Conservation (phyloP, 2,329 filamentous ascomycete species). For the Ceratocystis papillata region DNA sequence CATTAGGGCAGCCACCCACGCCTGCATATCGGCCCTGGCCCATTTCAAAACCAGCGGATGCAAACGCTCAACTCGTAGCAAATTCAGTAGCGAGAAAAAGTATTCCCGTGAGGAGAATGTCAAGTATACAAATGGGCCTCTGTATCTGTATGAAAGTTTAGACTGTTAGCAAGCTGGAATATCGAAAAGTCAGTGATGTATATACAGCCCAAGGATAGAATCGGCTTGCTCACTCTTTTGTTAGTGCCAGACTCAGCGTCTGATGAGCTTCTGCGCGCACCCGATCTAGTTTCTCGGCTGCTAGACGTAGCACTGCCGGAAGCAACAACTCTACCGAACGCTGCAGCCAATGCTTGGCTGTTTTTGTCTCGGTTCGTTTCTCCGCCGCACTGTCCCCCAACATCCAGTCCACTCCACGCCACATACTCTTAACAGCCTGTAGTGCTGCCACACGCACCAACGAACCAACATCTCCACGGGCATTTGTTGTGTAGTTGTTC, state of each 20-base stretch:
- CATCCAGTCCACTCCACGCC: conserved; percentile 30
- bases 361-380: too few species aligned
- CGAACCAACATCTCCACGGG: conserved; percentile 81
- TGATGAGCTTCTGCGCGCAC: conserved; percentile 59
- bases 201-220: neutral
- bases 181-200: neutral
- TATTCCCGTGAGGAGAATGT: conserved; percentile 51
- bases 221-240: conserved; percentile 36
- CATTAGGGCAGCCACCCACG: conserved; percentile 46
- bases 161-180: conserved; percentile 27
- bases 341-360: conserved; percentile 26
- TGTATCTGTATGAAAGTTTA: conserved; percentile 30
- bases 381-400: conserved; percentile 26
- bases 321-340: conserved; percentile 36
- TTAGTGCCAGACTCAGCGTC: conserved; percentile 39
- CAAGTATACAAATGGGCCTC: conserved; percentile 32
- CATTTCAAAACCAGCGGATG: conserved; percentile 33
- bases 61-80: conserved; percentile 35
- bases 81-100: conserved; percentile 44
- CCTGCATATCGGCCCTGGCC: conserved; percentile 29
- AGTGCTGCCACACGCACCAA: conserved; percentile 73
- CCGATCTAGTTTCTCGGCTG: conserved; percentile 82
- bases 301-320: conserved; percentile 51
- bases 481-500: conserved; percentile 83
- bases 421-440: conserved; percentile 58